These are phyloP conservation scores for Mortierella sp. DNA, from an alignment of 371 early-diverging fungal genomes.

Conservation along the genomic window DNA sequence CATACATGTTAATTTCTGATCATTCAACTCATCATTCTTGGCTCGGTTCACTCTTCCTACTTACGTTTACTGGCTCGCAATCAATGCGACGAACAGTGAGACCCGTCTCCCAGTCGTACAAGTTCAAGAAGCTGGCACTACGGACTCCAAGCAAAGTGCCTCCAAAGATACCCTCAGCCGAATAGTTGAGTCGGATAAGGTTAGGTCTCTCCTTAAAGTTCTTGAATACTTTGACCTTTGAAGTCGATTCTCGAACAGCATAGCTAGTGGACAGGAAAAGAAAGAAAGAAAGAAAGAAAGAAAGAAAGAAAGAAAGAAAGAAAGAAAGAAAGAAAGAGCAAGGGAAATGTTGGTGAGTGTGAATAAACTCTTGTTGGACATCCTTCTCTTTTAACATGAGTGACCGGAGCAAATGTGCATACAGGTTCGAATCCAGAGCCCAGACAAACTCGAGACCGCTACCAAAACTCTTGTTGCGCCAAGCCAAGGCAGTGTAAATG, in stretches of 20 bases:
- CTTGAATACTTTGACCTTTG: slow-evolving; percentile 89
- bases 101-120: slow-evolving; percentile 98
- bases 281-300: not conserved
- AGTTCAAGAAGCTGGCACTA: slow-evolving; percentile 84
- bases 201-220: slow-evolving; percentile 90
- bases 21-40: not conserved
- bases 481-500: slow-evolving; percentile 98
- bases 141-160: slow-evolving; percentile 93
- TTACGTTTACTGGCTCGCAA: slow-evolving; percentile 84
- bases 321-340: not conserved
- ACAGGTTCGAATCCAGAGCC: slow-evolving; percentile 94
- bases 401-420: slow-evolving; percentile 41
- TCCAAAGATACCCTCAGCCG: slow-evolving; percentile 94
- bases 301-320: not conserved
- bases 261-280: slow-evolving; percentile 59
- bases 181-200: slow-evolving; percentile 74
- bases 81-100: slow-evolving; percentile 93
- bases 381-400: not conserved
- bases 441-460: slow-evolving; percentile 96
- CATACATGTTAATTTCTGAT: not conserved
- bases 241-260: slow-evolving; percentile 93
- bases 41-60: slow-evolving; percentile 1
- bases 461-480: slow-evolving; percentile 99
- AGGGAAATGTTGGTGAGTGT: not conserved
- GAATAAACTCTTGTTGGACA: not conserved